phyloP scores from a whole-genome alignment of 805 yeast genomes.

The Saccharomycopsis amapae region DNA sequence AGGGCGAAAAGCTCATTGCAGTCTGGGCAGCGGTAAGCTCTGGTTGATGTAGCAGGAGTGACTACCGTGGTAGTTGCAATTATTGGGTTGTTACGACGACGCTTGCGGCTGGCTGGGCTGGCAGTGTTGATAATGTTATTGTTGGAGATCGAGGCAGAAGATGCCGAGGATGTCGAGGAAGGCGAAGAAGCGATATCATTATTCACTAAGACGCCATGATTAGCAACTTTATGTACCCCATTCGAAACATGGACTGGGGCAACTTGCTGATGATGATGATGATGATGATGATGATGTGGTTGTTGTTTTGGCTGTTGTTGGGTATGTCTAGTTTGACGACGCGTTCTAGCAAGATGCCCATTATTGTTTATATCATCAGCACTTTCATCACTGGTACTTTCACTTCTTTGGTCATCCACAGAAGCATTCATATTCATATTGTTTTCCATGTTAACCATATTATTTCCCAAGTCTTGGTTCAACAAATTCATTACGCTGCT shows the following conservation, averaged over 20 bases:
- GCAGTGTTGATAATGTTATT: not conserved
- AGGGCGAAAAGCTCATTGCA: conserved; percentile 17
- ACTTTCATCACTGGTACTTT: not conserved
- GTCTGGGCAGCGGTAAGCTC: conserved; percentile 10
- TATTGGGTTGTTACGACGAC: not conserved
- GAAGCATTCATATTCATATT: no score
- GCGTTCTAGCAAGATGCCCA: not conserved
- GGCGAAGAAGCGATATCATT: not conserved
- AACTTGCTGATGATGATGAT: not conserved
- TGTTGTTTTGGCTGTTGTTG: conserved; percentile 1
- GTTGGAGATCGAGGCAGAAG: not conserved
- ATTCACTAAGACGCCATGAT: no score
- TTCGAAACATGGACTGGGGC: not conserved
- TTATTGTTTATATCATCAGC: not conserved
- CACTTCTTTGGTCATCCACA: not conserved
- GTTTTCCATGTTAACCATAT: not conserved
- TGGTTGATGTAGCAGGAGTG: conserved; percentile 1
- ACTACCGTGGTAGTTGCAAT: not conserved
- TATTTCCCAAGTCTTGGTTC: no score
- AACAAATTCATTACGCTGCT: no score
- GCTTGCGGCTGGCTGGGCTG: not conserved
- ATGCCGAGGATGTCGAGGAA: not conserved
- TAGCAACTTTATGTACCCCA: no score
- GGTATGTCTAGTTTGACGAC: not conserved
- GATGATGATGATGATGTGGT: not conserved